These are phyloP conservation scores for Diaporthe capsici DNA, from an alignment of 2,329 filamentous ascomycete species.

Conservation along the genomic window DNA sequence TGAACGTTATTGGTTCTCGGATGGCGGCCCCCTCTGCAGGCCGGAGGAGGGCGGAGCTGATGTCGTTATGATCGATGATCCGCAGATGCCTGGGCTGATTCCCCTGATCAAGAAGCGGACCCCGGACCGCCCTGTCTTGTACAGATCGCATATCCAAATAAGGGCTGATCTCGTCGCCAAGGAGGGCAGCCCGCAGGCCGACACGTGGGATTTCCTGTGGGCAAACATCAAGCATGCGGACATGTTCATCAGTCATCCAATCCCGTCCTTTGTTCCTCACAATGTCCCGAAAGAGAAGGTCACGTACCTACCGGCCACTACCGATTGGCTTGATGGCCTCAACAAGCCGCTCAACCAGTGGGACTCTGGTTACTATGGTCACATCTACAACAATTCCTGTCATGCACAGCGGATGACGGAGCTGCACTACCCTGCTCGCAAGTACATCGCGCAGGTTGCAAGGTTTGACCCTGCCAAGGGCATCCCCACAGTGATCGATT, in stretches of 20 bases:
- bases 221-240: slow-evolving; percentile 78
- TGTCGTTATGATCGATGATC: slow-evolving; percentile 84
- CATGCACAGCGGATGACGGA: slow-evolving; percentile 72
- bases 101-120: slow-evolving; percentile 80
- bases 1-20: slow-evolving; percentile 79
- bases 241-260: slow-evolving; percentile 86
- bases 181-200: slow-evolving; percentile 75
- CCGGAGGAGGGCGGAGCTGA: slow-evolving; percentile 80
- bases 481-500: slow-evolving; percentile 81
- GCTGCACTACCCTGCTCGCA: slow-evolving; percentile 70
- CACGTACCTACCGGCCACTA: slow-evolving; percentile 83
- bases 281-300: slow-evolving; percentile 77
- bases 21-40: slow-evolving; percentile 76
- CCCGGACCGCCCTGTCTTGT: slow-evolving; percentile 82
- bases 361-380: slow-evolving; percentile 80
- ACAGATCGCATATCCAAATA: slow-evolving; percentile 87
- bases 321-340: slow-evolving; percentile 86
- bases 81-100: slow-evolving; percentile 86
- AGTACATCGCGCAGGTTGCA: slow-evolving; percentile 85
- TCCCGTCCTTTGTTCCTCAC: slow-evolving; percentile 80
- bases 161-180: slow-evolving; percentile 78
- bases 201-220: slow-evolving; percentile 85
- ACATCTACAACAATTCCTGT: slow-evolving; percentile 78
- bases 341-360: slow-evolving; percentile 81
- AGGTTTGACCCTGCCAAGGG: slow-evolving; percentile 89